These are phyloP conservation scores for Claviceps quebecensis DNA, from an alignment of 2,329 filamentous ascomycete genomes.

Conservation along the genomic window DNA sequence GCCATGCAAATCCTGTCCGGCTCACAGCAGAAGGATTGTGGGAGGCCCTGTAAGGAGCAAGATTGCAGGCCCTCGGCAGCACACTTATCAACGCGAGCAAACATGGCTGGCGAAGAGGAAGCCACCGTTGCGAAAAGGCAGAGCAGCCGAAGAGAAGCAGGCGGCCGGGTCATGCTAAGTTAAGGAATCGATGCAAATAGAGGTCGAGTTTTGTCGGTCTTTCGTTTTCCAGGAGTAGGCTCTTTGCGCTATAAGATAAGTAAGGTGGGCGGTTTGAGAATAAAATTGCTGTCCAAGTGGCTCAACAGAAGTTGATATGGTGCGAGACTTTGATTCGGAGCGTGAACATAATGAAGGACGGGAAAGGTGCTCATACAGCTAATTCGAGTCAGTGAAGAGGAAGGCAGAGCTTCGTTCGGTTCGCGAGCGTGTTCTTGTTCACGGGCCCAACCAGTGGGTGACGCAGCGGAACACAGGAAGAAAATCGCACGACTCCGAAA, in stretches of 20 bases:
- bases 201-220: background rate
- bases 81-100: constrained; percentile 35
- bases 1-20: constrained; percentile 38
- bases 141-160: constrained; percentile 7
- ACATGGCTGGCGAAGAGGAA: constrained; percentile 17
- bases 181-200: background rate
- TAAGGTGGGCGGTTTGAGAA: background rate
- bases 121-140: constrained; percentile 1
- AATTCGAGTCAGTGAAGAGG: background rate
- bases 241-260: background rate
- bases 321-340: background rate
- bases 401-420: background rate
- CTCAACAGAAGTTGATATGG: background rate
- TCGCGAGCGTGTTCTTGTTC: background rate
- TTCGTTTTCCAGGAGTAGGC: background rate
- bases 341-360: background rate
- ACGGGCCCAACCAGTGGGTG: background rate
- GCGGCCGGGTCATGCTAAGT: constrained; percentile 1
- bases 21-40: constrained; percentile 54
- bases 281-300: too few species aligned
- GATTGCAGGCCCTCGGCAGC: constrained; percentile 31
- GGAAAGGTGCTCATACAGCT: background rate
- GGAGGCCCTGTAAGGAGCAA: constrained; percentile 39
- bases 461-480: background rate
- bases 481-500: background rate